These are phyloP conservation scores for Cyberlindnera japonica DNA, from an alignment of 805 yeast genomes.

Conservation along the genomic window DNA sequence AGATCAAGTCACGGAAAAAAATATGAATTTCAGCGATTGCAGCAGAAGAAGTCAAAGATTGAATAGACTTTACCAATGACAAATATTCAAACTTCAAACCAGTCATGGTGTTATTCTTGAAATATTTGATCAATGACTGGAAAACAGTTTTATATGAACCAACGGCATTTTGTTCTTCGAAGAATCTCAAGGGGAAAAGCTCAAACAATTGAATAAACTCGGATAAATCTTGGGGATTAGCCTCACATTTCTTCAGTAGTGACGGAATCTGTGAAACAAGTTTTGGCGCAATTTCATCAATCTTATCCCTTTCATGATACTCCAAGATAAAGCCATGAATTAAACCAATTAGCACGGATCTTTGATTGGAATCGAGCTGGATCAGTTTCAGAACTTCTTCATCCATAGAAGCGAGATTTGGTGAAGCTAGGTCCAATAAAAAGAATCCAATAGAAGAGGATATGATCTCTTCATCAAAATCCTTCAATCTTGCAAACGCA, in stretches of 20 bases:
- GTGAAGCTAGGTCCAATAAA: conserved; percentile 39
- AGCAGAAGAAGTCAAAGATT: conserved; percentile 7
- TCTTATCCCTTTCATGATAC: conserved; percentile 8
- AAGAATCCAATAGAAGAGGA: conserved; percentile 40
- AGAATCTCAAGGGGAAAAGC: conserved; percentile 17
- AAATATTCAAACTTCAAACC: conserved; percentile 13
- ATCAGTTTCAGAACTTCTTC: conserved; percentile 32
- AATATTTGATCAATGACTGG: conserved; percentile 13
- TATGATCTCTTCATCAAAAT: conserved; percentile 5
- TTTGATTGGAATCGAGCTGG: conserved; percentile 26
- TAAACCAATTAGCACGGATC: conserved; percentile 33
- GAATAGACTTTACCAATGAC: conserved; percentile 10
- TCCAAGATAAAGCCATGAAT: conserved; percentile 36
- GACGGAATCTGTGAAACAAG: conserved; percentile 6
- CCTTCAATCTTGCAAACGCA: conserved; percentile 28
- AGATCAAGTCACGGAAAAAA: conserved; percentile 8
- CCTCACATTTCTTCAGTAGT: conserved; percentile 17
- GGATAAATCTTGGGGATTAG: conserved; percentile 12
- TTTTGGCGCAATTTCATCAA: conserved; percentile 10
- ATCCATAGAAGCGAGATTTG: conserved; percentile 28
- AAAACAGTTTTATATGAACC: conserved; percentile 12
- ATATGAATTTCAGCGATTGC: conserved; percentile 12
- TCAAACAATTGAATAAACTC: conserved; percentile 18
- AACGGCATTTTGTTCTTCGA: conserved; percentile 22
- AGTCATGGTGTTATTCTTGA: conserved; percentile 20